Base-by-base conservation (phyloP, 345 rosid genomes). In the Luvunga scandens region DNA sequence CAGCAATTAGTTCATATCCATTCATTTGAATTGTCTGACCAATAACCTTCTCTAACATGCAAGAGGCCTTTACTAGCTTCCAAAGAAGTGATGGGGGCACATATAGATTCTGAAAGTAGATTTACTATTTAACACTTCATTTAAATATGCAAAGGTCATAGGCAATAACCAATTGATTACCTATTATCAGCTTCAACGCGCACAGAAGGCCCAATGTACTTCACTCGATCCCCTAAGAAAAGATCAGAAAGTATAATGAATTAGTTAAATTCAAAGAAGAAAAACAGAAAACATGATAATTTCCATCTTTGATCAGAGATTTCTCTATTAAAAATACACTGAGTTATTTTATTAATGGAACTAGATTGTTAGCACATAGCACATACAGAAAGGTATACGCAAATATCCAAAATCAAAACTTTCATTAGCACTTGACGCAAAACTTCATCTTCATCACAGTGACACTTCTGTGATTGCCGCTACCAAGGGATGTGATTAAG, bases 221-320 rank as follows among this genome's bases (percentile, higher is more conserved):
- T 96, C 77, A 96, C 97, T 39, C 91, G 95, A 85, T 96, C 98
- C 82, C 99, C 99, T 95, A 83, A 64, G 77, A 74, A 61, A 66
- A 63, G 38, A 70, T 24, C 60, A 57, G 9, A 48, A 75, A 75
- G 45, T 48, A 34, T 24, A 13, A 60, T 22, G 38, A 18, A 62
- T 63, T 66, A 61, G 66, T 28, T 36, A 69, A 28, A 63, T 31
- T 18, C 19, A 21, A 63, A 28, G n/a, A 60, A 63, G 6, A 75
- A 36, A 27, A 25, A 45, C 22, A 64, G n/a, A 72, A 31, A 69
- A 42, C 22, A 24, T 75, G 60, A 60, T 12, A 21, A 22, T n/a
- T 13, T 27, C 50, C 3, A 45, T 45, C 50, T 45, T 45, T 45
- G 50, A 45, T 45, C 50, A 12, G 50, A 12, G 50, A 45, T 45